Conservation (phyloP, 805 yeast genomes). For the Wickerhamiella lipophila region DNA sequence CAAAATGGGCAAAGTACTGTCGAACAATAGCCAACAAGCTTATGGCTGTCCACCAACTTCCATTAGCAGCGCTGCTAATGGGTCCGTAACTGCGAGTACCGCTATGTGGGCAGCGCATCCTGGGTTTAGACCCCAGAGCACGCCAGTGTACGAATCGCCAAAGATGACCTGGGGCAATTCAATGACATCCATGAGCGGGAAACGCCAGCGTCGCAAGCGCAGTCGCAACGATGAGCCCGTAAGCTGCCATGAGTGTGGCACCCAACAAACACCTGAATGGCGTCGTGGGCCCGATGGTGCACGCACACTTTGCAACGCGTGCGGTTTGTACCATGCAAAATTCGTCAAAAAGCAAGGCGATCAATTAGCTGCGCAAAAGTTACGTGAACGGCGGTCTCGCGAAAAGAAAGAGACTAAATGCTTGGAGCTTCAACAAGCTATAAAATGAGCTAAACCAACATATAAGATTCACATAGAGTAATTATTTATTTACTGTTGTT, state of each 20-base stretch:
- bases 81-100: background rate
- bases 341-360: constrained; percentile 47
- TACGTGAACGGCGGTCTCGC: constrained; percentile 6
- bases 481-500: constrained; percentile 24
- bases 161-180: constrained; percentile 4
- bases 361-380: constrained; percentile 15
- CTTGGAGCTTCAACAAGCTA: no score
- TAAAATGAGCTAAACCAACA: background rate
- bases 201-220: constrained; percentile 14
- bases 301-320: constrained; percentile 67
- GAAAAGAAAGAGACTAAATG: no score
- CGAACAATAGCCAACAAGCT: background rate
- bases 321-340: constrained; percentile 66
- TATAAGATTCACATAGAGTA: background rate
- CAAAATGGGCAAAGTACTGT: background rate
- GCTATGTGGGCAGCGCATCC: background rate
- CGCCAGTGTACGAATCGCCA: background rate
- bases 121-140: constrained; percentile 1
- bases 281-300: constrained; percentile 69
- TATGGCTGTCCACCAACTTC: background rate
- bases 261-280: constrained; percentile 67
- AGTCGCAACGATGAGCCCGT: constrained; percentile 16
- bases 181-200: constrained; percentile 3
- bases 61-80: background rate
- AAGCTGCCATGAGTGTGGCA: constrained; percentile 39